These are phyloP conservation scores for Adansonia rubrostipa DNA, from an alignment of 441 rosid species.

Conservation along the genomic window DNA sequence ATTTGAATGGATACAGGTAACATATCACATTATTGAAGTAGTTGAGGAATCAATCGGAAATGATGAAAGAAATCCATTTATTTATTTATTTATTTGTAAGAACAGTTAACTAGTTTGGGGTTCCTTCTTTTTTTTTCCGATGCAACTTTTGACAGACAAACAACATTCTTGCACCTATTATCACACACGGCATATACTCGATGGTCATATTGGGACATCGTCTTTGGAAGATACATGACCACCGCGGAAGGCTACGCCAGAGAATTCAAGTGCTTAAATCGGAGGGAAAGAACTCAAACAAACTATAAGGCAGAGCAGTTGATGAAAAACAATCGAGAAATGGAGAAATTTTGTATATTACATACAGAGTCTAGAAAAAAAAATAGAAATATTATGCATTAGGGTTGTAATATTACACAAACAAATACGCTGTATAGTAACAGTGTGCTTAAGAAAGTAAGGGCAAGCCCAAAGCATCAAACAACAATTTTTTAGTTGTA, in stretches of 20 bases:
- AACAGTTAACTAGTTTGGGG: slow-evolving; percentile 1
- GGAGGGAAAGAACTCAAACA: slow-evolving; percentile 43
- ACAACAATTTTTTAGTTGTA: too few relatives aligned
- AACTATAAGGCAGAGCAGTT: slow-evolving; percentile 22
- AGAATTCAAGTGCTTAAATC: slow-evolving; percentile 64
- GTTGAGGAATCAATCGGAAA: slow-evolving; percentile 10
- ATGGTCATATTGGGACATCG: slow-evolving; percentile 78
- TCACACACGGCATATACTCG: slow-evolving; percentile 92
- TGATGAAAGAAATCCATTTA: not conserved
- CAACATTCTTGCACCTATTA: slow-evolving; percentile 83
- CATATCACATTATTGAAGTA: slow-evolving; percentile 2
- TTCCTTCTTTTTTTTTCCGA: too few relatives aligned
- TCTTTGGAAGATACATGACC: slow-evolving; percentile 89
- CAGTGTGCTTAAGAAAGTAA: not conserved
- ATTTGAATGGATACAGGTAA: slow-evolving; percentile 91
- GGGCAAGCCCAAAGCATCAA: not conserved
- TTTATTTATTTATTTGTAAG: not conserved
- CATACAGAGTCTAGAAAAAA: not conserved
- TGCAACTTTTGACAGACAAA: slow-evolving; percentile 52
- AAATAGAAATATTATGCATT: slow-evolving; percentile 26
- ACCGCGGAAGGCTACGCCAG: slow-evolving; percentile 65
- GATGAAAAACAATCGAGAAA: not conserved
- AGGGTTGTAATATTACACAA: slow-evolving; percentile 20
- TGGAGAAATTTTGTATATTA: slow-evolving; percentile 37
- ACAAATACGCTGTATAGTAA: slow-evolving; percentile 28